Percentiles rank a stretch among this genome's conserved stretches.
These are phyloP conservation scores for Serendipita sp. DNA, from an alignment of 768 basidiomycete genomes.

Conservation along the genomic window DNA sequence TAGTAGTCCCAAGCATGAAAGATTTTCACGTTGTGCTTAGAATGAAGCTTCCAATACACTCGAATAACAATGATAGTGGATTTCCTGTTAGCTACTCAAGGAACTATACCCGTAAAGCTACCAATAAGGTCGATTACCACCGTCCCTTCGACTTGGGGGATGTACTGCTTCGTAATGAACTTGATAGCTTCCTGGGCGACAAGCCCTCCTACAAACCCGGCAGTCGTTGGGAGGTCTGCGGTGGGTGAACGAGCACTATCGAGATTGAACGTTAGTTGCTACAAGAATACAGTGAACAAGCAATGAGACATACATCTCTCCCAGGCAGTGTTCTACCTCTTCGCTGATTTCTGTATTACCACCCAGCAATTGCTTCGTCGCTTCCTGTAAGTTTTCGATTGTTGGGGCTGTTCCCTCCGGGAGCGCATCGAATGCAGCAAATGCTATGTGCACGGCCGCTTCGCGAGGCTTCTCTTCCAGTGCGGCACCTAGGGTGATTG, in stretches of 20 bases:
- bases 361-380: constrained; percentile 36
- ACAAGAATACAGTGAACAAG: neutral
- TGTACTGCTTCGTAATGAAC: constrained; percentile 88
- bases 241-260: constrained; percentile 58
- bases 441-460: constrained; percentile 50
- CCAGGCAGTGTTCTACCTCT: constrained; percentile 35
- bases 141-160: constrained; percentile 63
- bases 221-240: constrained; percentile 81
- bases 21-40: neutral
- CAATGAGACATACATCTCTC: constrained; percentile 51
- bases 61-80: neutral
- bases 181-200: constrained; percentile 97
- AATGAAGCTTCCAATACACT: neutral
- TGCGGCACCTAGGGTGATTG: constrained; percentile 23
- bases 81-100: neutral
- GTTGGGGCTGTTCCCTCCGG: constrained; percentile 24
- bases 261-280: constrained; percentile 8
- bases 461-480: constrained; percentile 33
- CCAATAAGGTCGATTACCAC: constrained; percentile 74
- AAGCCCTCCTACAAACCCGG: constrained; percentile 83
- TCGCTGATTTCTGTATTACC: constrained; percentile 34
- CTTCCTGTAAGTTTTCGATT: constrained; percentile 33
- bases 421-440: constrained; percentile 39
- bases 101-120: constrained; percentile 45
- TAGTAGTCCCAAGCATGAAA: neutral